Evolutionary conservation across 2,329 filamentous ascomycete genomes (phyloP).

Genomic region (Thielaviopsis musarum): DNA sequence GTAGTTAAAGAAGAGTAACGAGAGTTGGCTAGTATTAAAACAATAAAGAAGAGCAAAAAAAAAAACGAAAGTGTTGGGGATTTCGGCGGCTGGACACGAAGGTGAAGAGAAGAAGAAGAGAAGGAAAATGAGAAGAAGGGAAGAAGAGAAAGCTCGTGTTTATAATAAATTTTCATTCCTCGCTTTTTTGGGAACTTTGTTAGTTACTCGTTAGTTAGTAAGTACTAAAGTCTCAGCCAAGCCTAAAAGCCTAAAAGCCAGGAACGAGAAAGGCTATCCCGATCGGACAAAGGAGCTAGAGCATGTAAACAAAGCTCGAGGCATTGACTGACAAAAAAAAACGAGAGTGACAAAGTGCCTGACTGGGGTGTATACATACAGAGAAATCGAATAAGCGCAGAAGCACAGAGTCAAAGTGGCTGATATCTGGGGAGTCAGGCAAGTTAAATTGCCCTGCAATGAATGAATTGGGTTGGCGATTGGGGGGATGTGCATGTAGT

Average conservation of each 20-base stretch:
- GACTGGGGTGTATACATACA: no score
- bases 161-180: conserved; percentile 5
- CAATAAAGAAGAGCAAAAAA: conserved; percentile 5
- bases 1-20: neutral
- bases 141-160: conserved; percentile 1
- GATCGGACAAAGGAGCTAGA: neutral
- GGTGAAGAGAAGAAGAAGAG: conserved; percentile 3
- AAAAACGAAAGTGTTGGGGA: neutral
- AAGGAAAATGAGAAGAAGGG: neutral
- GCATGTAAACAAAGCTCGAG: neutral
- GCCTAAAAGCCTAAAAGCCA: neutral
- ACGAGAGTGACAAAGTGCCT: no score
- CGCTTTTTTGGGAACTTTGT: neutral
- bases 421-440: no score
- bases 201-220: neutral
- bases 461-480: no score
- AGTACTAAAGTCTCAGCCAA: neutral
- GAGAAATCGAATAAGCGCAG: no score
- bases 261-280: neutral
- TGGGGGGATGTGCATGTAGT: neutral
- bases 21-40: conserved; percentile 11
- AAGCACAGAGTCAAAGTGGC: no score
- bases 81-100: neutral
- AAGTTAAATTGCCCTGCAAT: no score
- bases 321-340: neutral